Percentiles rank a stretch among this genome's conserved stretches.
Conservation (phyloP, 2,329 filamentous ascomycete species). For the Paecilomyces variotii region DNA sequence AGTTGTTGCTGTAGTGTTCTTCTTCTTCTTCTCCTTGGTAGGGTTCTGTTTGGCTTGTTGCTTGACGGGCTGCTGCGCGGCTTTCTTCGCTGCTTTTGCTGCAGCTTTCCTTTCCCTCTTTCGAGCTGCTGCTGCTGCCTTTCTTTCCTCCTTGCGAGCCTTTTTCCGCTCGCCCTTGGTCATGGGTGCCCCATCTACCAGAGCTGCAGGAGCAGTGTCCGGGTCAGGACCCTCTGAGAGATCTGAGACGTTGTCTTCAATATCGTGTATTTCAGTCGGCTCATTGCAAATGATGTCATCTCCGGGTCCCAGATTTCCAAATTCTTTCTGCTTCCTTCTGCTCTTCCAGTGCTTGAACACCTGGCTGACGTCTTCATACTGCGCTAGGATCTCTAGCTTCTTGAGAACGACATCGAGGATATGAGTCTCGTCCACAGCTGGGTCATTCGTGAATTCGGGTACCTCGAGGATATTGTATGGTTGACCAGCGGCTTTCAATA, state of each 20-base stretch:
- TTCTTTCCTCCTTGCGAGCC: slow-evolving; percentile 14
- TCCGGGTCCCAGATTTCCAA: slow-evolving; percentile 12
- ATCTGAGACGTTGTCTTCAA: neutral
- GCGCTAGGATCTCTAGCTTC: slow-evolving; percentile 45
- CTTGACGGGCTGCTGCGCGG: neutral
- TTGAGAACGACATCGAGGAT: slow-evolving; percentile 44
- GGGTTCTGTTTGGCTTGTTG: neutral
- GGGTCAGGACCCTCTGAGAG: neutral
- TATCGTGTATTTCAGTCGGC: neutral
- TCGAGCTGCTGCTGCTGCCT: slow-evolving; percentile 5
- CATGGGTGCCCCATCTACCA: slow-evolving; percentile 3
- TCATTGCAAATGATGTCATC: slow-evolving; percentile 7
- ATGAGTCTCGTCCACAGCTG: slow-evolving; percentile 32
- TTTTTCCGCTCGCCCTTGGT: slow-evolving; percentile 14
- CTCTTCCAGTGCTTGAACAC: slow-evolving; percentile 30
- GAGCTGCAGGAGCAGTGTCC: neutral
- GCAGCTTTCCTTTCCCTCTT: neutral
- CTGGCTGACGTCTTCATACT: slow-evolving; percentile 42
- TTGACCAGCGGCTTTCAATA: slow-evolving; percentile 71
- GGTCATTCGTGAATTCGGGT: slow-evolving; percentile 59
- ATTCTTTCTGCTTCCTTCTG: slow-evolving; percentile 2
- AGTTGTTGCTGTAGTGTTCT: neutral
- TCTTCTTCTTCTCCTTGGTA: neutral
- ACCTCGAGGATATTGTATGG: slow-evolving; percentile 76
- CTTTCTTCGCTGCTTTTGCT: neutral